Conservation (phyloP, 2,329 filamentous ascomycete species). For the Fusarium secorum region DNA sequence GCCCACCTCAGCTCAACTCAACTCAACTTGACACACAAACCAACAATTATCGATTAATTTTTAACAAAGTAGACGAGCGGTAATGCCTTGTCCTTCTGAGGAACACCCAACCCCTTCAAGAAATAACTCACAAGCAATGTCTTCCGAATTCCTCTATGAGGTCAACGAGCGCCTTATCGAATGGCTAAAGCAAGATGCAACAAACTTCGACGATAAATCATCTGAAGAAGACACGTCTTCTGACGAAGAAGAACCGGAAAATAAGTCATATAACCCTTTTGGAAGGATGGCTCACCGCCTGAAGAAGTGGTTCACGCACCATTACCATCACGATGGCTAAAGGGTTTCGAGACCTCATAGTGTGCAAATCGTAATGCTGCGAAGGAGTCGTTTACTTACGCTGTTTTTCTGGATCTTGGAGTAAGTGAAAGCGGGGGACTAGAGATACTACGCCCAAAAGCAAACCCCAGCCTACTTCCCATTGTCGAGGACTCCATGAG, state of each 20-base stretch:
- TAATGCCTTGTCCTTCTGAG: not conserved
- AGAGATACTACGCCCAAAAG: too few species aligned
- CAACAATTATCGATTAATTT: too few species aligned
- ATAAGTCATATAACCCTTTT: not conserved
- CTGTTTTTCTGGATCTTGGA: accelerated
- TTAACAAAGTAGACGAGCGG: accelerated
- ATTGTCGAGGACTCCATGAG: not conserved
- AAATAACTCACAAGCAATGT: not conserved
- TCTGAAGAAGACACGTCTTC: accelerated
- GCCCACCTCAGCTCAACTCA: not conserved
- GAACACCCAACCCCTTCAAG: accelerated
- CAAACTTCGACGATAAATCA: accelerated
- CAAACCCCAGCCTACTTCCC: not conserved
- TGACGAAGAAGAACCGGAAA: not conserved
- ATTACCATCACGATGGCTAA: not conserved
- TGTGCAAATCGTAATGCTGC: accelerated
- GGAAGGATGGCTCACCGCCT: not conserved
- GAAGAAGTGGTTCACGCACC: not conserved
- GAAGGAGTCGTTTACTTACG: accelerated
- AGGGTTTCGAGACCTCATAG: accelerated
- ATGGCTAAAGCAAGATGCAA: not conserved
- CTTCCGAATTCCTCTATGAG: not conserved
- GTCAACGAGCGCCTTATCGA: not conserved
- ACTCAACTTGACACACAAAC: too few species aligned
- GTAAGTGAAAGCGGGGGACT: too few species aligned